Evolutionary conservation across 352 stramenopile species (phyloP), one percentile per base, ranked within the genome.

Genomic region (Globisporangium acanthophoron): DNA sequence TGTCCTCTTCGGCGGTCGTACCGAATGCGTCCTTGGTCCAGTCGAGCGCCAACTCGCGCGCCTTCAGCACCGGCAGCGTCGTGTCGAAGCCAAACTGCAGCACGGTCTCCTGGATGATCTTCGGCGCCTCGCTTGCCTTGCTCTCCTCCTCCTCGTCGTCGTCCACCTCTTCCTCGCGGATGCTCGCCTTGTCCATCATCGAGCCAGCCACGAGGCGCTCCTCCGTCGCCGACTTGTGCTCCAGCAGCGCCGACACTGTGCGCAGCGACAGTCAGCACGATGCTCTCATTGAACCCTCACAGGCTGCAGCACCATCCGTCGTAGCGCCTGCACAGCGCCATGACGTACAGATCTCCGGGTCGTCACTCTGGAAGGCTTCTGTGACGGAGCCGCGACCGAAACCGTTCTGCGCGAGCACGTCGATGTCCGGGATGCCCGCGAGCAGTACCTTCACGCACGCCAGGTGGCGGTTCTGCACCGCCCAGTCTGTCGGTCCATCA

Each of bases 381-480:
- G 86, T 96, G 44, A 94, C 66, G 27, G 76, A 92, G 12, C 86
- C 85, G 43, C 83, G 77, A 9, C 86, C 86, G 52, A 96, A 96
- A 40, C 61, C 69, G 52, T 96, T 96, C 54, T 87, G 85, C 15
- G 80, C 71, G 52, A 96, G 72, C 44, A 96, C 85, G 48, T 96
- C 85, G 47, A 94, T 77, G 60, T 92, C 79, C 3, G 68, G 33
- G 11, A 92, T 73, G 8, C 71, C 67, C 5, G 85, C 69, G 18
- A 96, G 67, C 33, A 96, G 54, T 16, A 86, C 31, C 68, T 91
- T 92, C 27, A 94, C 80, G 7, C 89, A 74, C 51, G 74, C 73
- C n/a, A 90, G 62, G 63, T 94, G 86, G 21, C 84, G 88, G 66
- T 96, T 96, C 65, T 94, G 86, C 52, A 96, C 82, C 1, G 86